Evolutionary conservation across 305 asterid genomes (phyloP).

Genomic region (Petunia hybrid): DNA sequence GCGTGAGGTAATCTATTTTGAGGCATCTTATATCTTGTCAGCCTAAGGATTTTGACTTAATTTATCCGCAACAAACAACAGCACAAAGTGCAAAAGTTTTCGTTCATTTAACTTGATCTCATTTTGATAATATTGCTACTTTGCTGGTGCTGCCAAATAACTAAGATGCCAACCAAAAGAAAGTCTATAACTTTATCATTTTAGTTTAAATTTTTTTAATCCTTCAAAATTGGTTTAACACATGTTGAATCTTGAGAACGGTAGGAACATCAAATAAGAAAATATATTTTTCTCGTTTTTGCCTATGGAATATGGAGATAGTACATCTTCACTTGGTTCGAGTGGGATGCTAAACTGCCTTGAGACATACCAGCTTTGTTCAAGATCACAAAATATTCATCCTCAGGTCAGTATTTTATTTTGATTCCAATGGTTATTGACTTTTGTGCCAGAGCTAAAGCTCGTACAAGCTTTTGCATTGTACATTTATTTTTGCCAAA

Average conservation of each 20-base stretch:
- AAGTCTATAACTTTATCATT: background rate
- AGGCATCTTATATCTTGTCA: background rate
- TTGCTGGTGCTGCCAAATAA: background rate
- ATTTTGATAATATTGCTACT: background rate
- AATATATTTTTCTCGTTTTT: background rate
- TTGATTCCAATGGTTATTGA: background rate
- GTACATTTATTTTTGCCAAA: no score
- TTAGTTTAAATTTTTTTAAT: background rate
- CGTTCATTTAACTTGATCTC: background rate
- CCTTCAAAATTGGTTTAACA: background rate
- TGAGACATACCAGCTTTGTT: background rate
- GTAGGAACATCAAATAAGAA: background rate
- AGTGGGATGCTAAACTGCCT: background rate
- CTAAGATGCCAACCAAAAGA: background rate
- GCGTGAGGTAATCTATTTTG: no score
- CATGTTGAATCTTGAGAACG: background rate
- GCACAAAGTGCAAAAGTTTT: background rate
- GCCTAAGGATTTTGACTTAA: background rate
- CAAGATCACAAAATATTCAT: background rate
- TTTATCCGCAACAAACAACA: background rate
- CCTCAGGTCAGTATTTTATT: background rate
- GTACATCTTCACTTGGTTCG: background rate
- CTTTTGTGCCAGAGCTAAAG: background rate
- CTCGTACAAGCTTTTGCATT: background rate
- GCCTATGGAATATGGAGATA: background rate